phyloP scores from a whole-genome alignment of 2,329 filamentous ascomycete genomes.

The Arthrobotrys entomopaga region DNA sequence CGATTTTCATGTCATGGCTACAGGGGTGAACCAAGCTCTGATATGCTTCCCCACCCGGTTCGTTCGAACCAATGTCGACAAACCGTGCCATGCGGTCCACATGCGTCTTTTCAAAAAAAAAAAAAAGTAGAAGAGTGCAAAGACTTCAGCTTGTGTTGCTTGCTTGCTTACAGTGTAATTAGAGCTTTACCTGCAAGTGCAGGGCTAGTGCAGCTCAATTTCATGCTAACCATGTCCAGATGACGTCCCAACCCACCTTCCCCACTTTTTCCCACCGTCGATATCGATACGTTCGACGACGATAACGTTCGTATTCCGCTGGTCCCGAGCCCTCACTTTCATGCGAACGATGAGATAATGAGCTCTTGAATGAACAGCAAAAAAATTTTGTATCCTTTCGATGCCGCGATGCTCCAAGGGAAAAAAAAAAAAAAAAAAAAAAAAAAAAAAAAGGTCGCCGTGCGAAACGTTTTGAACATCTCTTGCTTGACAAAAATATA shows the following conservation, averaged over 20 bases:
- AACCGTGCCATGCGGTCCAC: constrained; percentile 43
- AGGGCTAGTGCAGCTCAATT: constrained; percentile 10
- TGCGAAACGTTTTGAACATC: no score
- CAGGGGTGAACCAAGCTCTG: constrained; percentile 33
- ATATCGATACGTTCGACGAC: constrained; percentile 31
- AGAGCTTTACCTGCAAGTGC: neutral
- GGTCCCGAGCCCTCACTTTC: neutral
- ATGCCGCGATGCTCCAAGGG: no score
- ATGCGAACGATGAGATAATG: no score
- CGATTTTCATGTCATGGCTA: neutral
- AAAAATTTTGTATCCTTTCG: neutral
- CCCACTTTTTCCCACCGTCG: constrained; percentile 33
- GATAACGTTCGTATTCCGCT: constrained; percentile 19
- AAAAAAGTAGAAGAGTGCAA: constrained; percentile 17
- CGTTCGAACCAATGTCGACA: constrained; percentile 29
- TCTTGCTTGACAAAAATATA: no score
- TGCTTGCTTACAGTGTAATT: neutral
- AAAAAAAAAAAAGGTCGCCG: neutral
- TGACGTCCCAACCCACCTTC: constrained; percentile 52
- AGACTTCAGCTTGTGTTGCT: constrained; percentile 13
- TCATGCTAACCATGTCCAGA: constrained; percentile 47
- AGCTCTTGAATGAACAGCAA: neutral
- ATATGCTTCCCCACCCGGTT: constrained; percentile 36
- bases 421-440: no score
- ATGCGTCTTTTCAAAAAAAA: constrained; percentile 43